These are phyloP conservation scores for Cylindrodendrum hubeiense DNA, from an alignment of 2,329 filamentous ascomycete species.

Conservation along the genomic window DNA sequence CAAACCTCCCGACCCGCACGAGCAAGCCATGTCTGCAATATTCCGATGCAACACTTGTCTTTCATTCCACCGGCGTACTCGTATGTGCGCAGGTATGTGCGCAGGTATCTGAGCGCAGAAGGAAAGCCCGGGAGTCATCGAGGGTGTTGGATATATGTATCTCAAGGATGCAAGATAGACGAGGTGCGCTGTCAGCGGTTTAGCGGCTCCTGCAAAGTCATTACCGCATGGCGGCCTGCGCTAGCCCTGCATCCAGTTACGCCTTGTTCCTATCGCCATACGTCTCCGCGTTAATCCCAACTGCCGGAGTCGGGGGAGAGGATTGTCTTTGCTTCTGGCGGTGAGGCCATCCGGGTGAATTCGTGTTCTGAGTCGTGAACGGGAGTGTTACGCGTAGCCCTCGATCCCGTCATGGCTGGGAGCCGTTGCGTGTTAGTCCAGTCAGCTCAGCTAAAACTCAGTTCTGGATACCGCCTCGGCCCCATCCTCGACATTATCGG, in stretches of 20 bases:
- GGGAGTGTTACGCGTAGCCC: constrained; percentile 5
- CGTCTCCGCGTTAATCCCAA: constrained; percentile 13
- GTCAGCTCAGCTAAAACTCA: not conserved
- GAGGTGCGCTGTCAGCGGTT: constrained; percentile 21
- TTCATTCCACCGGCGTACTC: not conserved
- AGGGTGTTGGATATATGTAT: constrained; percentile 8
- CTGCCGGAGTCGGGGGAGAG: constrained; percentile 20
- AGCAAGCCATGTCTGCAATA: constrained; percentile 2
- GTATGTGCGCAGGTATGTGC: constrained; percentile 6
- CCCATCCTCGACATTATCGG: not conserved
- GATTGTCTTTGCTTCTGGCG: constrained; percentile 19
- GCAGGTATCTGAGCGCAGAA: not conserved
- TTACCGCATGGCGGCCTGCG: constrained; percentile 14
- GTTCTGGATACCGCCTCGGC: not conserved
- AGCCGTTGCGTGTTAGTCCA: constrained; percentile 2
- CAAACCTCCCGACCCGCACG: not conserved
- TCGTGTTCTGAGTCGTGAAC: not conserved
- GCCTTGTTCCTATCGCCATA: constrained; percentile 6
- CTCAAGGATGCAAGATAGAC: constrained; percentile 11
- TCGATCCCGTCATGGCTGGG: not conserved
- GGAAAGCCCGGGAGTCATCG: not conserved
- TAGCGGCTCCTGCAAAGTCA: constrained; percentile 25
- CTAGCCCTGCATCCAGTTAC: constrained; percentile 20
- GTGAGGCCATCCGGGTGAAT: constrained; percentile 21
- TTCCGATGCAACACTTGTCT: not conserved